Evolutionary conservation across 2,329 filamentous ascomycete species (phyloP), one percentile per base, ranked within the genome.

Genomic region (Ascochyta lentis): DNA sequence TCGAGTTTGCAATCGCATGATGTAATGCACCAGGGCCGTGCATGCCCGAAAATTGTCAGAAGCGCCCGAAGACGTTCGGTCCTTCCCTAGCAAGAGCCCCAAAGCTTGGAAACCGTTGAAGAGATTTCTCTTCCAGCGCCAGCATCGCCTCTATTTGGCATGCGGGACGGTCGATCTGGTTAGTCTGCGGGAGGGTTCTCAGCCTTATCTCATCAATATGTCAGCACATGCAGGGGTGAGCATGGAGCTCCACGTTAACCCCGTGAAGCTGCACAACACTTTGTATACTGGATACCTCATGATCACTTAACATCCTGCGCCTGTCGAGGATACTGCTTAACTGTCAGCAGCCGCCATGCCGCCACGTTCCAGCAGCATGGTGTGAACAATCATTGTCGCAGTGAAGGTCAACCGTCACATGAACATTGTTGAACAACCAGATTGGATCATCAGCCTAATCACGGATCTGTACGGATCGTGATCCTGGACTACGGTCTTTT

Each of bases 161-260:
- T 38, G 40, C 33, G 31, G 24, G 16, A 31, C 5, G 38, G 31
- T 39, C 16, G 16, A 38, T 43, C 38, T 27, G 31, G 38, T 41
- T 48, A 43, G 38, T 12, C 8, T 27, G 29, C 42, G 42, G 35
- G n/a, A 27, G 27, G 29, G 12, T 10, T 6, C 26, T 40, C 41
- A 52, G 42, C 49, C 49, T 33, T 51, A 26, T 16, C 37, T 45
- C 26, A 10, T 26, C 22, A 37, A 13, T 53, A 46, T 47, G 49
- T 53, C 49, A 53, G 44, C 49, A 31, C 29, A 1, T 4, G 5
- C 19, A 6, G 10, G 19, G 41, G 27, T 12, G 15, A 26, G 10
- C 6, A 16, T 31, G 42, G 35, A 46, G 16, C 23, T 41, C 27
- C 37, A 42, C 19, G 16, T 46, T 53, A 53, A 40, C 29, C 31